A percentile compares a stretch with the other conserved stretches of the same genome.
Conservation (phyloP, 2,329 filamentous ascomycete genomes). For the Xylariaceae sp. region DNA sequence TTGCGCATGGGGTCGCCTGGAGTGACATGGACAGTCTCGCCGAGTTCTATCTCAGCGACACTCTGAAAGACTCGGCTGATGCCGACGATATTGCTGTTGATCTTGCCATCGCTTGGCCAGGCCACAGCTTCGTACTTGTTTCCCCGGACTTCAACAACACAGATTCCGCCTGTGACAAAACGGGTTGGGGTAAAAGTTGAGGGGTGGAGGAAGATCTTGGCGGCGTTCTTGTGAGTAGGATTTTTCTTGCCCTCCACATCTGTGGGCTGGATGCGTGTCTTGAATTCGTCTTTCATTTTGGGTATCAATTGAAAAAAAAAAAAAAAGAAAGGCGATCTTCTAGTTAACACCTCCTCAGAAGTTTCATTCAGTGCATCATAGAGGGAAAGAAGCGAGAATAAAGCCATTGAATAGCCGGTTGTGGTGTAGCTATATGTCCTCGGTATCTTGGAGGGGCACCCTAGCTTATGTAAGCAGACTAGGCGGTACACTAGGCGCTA, state of each 20-base stretch:
- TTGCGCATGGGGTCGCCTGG: constrained; percentile 53
- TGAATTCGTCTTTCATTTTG: constrained; percentile 26
- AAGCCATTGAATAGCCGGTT: no score
- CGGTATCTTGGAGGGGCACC: no score
- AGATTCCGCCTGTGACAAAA: constrained; percentile 30
- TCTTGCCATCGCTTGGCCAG: constrained; percentile 49
- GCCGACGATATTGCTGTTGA: constrained; percentile 65
- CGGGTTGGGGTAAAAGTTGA: constrained; percentile 28
- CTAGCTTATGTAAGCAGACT: no score
- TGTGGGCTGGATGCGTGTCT: constrained; percentile 30
- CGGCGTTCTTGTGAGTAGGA: constrained; percentile 31
- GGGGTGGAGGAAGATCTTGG: constrained; percentile 32
- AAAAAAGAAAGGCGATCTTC: no score
- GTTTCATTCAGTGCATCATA: no score
- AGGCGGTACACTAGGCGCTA: no score
- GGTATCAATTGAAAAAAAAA: no score
- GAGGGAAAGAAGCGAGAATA: no score
- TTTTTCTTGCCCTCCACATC: constrained; percentile 29
- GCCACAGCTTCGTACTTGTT: constrained; percentile 44
- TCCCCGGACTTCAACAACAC: constrained; percentile 35
- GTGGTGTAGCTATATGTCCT: no score
- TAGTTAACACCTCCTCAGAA: no score
- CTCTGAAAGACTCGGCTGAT: constrained; percentile 72
- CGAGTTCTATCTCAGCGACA: constrained; percentile 66
- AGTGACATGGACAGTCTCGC: constrained; percentile 59